These are phyloP conservation scores for Vitis labrusca DNA, from an alignment of 164 flowering plant species.

Conservation along the genomic window DNA sequence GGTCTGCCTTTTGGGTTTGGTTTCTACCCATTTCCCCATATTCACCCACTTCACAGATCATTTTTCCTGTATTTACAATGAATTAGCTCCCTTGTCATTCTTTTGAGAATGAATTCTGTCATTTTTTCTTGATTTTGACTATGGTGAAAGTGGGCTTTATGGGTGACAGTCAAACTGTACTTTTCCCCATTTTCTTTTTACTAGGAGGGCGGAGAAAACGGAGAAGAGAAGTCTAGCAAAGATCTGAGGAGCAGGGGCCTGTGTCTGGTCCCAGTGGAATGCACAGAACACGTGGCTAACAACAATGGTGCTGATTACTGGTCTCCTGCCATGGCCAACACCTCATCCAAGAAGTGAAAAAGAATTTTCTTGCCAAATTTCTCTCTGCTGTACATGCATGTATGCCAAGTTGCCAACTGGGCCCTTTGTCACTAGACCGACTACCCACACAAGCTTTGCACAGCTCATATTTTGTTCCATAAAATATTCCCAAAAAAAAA, in stretches of 20 bases:
- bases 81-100: too few species aligned
- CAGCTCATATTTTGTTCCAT: too few species aligned
- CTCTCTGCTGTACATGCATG: neutral
- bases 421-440: neutral
- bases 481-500: too few species aligned
- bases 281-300: slow-evolving; percentile 47
- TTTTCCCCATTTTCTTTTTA: neutral
- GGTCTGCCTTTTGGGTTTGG: too few species aligned
- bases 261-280: slow-evolving; percentile 70
- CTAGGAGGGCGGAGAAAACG: slow-evolving; percentile 28
- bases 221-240: slow-evolving; percentile 22
- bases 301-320: slow-evolving; percentile 84
- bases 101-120: too few species aligned
- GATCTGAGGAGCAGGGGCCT: slow-evolving; percentile 71
- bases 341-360: neutral
- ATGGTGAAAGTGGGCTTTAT: too few species aligned
- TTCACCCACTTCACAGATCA: too few species aligned
- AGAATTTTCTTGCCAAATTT: neutral
- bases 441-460: too few species aligned
- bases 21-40: too few species aligned
- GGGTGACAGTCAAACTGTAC: neutral
- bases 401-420: neutral
- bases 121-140: too few species aligned
- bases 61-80: too few species aligned
- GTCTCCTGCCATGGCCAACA: slow-evolving; percentile 55